phyloP scores from a whole-genome alignment of 2,329 filamentous ascomycete genomes.

The Chaetomium globosum region DNA sequence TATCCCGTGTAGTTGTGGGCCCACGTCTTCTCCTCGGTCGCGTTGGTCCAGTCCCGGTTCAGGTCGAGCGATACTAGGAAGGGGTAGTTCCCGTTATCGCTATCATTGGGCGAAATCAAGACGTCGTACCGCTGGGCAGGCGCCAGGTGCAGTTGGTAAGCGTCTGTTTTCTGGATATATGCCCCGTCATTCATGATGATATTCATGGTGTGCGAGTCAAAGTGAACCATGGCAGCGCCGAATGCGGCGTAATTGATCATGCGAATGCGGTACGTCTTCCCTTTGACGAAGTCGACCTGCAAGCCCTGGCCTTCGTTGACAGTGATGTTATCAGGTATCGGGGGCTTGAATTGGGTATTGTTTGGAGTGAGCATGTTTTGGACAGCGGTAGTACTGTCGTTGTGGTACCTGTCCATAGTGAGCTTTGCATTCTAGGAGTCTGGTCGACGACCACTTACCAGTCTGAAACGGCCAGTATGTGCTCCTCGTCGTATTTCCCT shows the following conservation, averaged over 20 bases:
- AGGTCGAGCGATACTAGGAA: constrained; percentile 50
- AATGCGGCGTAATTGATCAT: constrained; percentile 52
- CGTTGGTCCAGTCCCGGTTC: constrained; percentile 48
- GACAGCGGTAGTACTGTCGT: constrained; percentile 45
- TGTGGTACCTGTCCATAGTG: constrained; percentile 46
- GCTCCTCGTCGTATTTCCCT: constrained; percentile 59
- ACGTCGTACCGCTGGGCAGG: constrained; percentile 53
- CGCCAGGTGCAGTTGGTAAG: constrained; percentile 47
- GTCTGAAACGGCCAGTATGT: constrained; percentile 56
- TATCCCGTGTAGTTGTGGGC: constrained; percentile 50
- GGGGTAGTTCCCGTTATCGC: constrained; percentile 47
- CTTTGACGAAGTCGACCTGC: constrained; percentile 45
- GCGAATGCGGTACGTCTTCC: constrained; percentile 53
- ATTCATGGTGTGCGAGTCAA: constrained; percentile 50
- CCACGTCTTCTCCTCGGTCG: constrained; percentile 36
- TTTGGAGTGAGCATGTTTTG: constrained; percentile 46
- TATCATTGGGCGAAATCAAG: constrained; percentile 42
- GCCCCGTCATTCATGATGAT: constrained; percentile 51
- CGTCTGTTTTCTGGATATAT: constrained; percentile 44
- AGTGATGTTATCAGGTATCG: constrained; percentile 47
- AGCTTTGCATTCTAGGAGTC: neutral
- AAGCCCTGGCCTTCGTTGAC: constrained; percentile 49
- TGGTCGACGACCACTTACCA: constrained; percentile 9
- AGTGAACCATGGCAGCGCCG: constrained; percentile 48
- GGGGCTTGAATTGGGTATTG: constrained; percentile 48